Conservation (phyloP, 73 alveolate species). For the Paramecium tetraurelia region DNA sequence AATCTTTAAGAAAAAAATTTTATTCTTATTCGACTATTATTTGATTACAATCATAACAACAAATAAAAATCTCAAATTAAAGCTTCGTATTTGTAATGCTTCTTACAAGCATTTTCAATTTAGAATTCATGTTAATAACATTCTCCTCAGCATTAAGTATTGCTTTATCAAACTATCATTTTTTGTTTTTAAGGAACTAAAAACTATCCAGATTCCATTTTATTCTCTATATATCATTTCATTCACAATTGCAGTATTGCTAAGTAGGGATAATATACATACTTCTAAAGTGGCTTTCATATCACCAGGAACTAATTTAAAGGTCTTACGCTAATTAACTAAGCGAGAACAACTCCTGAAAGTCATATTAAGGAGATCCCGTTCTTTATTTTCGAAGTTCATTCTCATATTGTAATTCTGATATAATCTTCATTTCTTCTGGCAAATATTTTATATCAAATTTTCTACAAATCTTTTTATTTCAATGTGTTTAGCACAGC, state of each 20-base stretch:
- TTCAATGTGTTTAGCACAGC: too few species aligned
- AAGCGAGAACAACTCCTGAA: background rate
- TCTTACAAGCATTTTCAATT: background rate
- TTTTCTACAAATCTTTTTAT: too few species aligned
- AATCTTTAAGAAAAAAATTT: background rate
- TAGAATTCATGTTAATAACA: background rate
- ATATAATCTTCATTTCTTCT: background rate
- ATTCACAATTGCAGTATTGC: background rate
- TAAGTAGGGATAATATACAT: background rate
- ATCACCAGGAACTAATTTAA: background rate
- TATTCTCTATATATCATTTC: constrained; percentile 28
- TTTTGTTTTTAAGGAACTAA: background rate
- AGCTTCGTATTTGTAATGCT: background rate
- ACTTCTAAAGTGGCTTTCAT: background rate
- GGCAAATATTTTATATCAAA: constrained; percentile 11
- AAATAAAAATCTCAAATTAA: background rate
- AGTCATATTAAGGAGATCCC: background rate
- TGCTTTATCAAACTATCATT: background rate
- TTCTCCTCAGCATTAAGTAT: background rate
- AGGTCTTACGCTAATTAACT: background rate
- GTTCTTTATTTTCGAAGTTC: background rate
- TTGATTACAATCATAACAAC: background rate
- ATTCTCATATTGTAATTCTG: constrained; percentile 20
- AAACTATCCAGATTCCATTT: background rate
- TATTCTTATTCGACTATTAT: background rate